Evolutionary conservation across 805 yeast genomes (phyloP), one percentile per base, ranked within the genome.

Genomic region (Debaryomyces prosopidis): DNA sequence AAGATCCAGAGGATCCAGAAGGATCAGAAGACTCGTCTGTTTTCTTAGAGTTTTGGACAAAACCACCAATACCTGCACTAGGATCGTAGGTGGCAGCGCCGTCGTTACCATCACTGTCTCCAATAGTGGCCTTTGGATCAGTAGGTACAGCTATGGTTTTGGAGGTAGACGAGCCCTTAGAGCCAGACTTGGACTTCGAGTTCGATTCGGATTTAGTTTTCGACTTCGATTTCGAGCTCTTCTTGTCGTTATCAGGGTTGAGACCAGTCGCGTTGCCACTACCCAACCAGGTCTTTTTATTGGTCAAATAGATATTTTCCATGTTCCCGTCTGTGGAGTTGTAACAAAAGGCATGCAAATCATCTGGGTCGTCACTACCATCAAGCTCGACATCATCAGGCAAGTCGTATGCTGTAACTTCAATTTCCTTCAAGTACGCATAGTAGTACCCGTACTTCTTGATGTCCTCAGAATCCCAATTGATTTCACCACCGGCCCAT

Each of bases 401-500:
- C 31, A 89, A 79, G 57, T 79, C 89, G 66, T 87, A 86, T 59
- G 95, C 81, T 42, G 80, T 75, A 40, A 90, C 77, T 12, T 76
- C 71, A 31, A 89, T 73, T 37, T 77, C 75, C 56, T 82, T 73
- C 39, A 91, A 57, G 47, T 78, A 74, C 20, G 87, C 83, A 62
- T 82, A 89, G 70, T 80, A 85, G 71, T 90, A 91, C n/a, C 97
- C 97, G 42, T 84, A 79, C 46, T 85, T 71, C 48, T 73, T 57
- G 47, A 90, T 79, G 65, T 89, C 97, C 3, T 73, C 62, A 11
- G 91, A 77, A 63, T 85, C 67, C 97, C 97, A 91, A 70, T 88
- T 74, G 49, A 91, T 81, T 23, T 51, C 72, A 69, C 97, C 97
- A 68, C 96, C 96, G 31, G 96, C 87, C 91, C 91, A 90, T 46